Conservation (phyloP, 805 yeast genomes). For the Saturnispora saitoi region DNA sequence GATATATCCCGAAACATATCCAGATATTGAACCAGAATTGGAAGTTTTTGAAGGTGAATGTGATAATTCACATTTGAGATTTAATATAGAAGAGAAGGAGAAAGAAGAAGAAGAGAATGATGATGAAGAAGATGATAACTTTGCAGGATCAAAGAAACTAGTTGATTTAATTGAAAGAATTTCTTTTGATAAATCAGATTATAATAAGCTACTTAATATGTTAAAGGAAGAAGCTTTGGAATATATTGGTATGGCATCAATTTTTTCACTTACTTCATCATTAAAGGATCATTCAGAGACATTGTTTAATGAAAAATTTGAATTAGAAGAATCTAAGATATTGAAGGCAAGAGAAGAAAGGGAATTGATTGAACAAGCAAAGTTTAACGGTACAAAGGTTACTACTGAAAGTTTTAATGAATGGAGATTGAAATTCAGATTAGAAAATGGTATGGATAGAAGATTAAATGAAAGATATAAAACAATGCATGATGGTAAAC, state of each 20-base stretch:
- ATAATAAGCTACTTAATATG: conserved; percentile 31
- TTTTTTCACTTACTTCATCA: conserved; percentile 68
- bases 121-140: conserved; percentile 37
- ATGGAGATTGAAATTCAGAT: conserved; percentile 70
- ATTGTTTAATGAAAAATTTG: conserved; percentile 51
- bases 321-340: conserved; percentile 43
- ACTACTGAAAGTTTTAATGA: conserved; percentile 61
- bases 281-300: conserved; percentile 78
- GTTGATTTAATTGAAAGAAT: conserved; percentile 49
- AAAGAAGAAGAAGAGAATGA: conserved; percentile 39
- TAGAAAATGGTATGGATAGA: conserved; percentile 63
- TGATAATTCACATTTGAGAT: conserved; percentile 13
- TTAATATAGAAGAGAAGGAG: conserved; percentile 24
- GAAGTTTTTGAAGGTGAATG: conserved; percentile 23
- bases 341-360: conserved; percentile 51
- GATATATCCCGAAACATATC: conserved; percentile 68
- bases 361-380: conserved; percentile 80
- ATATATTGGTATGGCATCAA: conserved; percentile 84
- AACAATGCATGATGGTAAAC: conserved; percentile 61
- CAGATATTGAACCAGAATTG: conserved; percentile 67
- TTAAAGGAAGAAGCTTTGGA: conserved; percentile 58
- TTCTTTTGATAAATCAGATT: conserved; percentile 45
- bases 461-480: conserved; percentile 43
- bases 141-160: conserved; percentile 31
- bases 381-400: conserved; percentile 85